Evolutionary conservation across 768 basidiomycete species (phyloP), one percentile per base, ranked within the genome.

Genomic region (Xanthoconium purpureum): DNA sequence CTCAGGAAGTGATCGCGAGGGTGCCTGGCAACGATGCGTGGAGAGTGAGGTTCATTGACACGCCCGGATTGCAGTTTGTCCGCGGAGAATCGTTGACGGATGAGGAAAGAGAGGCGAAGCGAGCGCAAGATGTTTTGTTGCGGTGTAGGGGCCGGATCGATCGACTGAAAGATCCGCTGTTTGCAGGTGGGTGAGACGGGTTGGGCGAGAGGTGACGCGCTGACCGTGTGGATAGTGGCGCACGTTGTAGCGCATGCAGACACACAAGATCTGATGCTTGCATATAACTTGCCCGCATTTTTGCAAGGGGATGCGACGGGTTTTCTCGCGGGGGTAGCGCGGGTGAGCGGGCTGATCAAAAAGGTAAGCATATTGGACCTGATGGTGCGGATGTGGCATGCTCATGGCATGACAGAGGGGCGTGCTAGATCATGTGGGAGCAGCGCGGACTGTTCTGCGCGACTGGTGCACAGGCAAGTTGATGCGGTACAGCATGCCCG

Each of bases 191-290:
- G 89, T 74, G 50, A 42, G 46, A 30, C 33, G 6, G n/a, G 39
- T 12, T n/a, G 36, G 51, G 40, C 8, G 47, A 38, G 39, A 49
- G 28, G 39, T 44, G 37, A 54, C 42, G 54, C 43, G 55, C 61
- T 66, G 50, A 64, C 55, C 47, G 47, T 50, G 58, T 35, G 50
- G 42, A 20, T 59, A 90, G 91, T 89, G 53, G 71, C 79, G 17
- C 79, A 88, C 59, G 82, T 97, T 56, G 78, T 94, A 24, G 70
- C 80, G 37, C 82, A 84, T 29, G 83, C 89, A 3, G 82, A 81
- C 62, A 73, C 80, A 33, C 87, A 94, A 66, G 94, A 96, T 69
- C 77, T 97, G 40, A 94, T 95, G 89, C 73, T 96, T n/a, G 75
- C 85, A 47, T 96, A 95, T 75, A 85, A 80, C 61, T 76, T 94